phyloP scores from a whole-genome alignment of 2,329 filamentous ascomycete species.

The Colletotrichum tofieldiae region DNA sequence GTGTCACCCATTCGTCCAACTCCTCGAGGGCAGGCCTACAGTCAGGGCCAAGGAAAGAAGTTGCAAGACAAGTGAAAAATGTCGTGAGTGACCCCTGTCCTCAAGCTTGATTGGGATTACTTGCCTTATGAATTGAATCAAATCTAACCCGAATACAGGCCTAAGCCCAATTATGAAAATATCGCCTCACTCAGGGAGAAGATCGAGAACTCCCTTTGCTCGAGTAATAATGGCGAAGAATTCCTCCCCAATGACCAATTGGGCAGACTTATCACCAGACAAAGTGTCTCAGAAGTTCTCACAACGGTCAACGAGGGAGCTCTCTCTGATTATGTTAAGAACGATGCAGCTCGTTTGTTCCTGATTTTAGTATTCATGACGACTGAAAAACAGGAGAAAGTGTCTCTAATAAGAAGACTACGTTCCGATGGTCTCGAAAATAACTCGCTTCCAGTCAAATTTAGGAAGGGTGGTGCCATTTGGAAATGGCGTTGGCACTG shows the following conservation, averaged over 20 bases:
- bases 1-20: not conserved
- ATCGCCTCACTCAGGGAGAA: not conserved
- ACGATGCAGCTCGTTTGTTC: not conserved
- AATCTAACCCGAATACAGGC: not conserved
- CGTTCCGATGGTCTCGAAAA: not conserved
- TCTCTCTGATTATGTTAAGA: not conserved
- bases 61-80: not conserved
- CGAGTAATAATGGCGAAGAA: not conserved
- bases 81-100: not conserved
- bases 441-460: not conserved
- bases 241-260: conserved; percentile 2
- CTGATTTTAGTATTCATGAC: not conserved
- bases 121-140: not conserved
- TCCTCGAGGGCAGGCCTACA: not conserved
- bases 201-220: not conserved
- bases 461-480: not conserved
- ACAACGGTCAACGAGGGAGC: not conserved
- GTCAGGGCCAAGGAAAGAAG: not conserved
- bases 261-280: not conserved
- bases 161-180: not conserved
- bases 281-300: not conserved
- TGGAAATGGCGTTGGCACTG: not conserved
- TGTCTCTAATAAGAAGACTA: not conserved
- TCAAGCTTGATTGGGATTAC: not conserved
- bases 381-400: not conserved